Evolutionary conservation across 305 asterid genomes (phyloP), one percentile per base, ranked within the genome.

Genomic region (Rubia balearica): DNA sequence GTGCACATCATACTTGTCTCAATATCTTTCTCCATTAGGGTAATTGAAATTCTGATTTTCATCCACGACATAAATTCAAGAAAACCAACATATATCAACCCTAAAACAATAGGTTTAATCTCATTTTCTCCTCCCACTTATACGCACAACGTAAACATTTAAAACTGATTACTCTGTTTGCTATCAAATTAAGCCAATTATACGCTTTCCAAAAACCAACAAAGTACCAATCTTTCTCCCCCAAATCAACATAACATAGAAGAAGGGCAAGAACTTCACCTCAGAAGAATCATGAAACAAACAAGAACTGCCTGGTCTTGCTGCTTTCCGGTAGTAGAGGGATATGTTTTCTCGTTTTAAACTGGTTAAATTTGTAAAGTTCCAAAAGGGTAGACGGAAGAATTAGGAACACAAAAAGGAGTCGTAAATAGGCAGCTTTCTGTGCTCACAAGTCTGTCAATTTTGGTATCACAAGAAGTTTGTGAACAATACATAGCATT

Each of bases 401-500:
- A 11, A 17, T 46, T 63, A 64, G 19, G 38, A 38, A 65, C 22
- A 51, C 56, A 69, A 16, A 36, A 69, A 33, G 61, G 17, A 10
- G 53, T 56, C 33, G 70, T 69, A 36, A 67, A 63, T 16, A 67
- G 68, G 60, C 59, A 51, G 42, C 36, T 30, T 10, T 43, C 38
- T 55, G 53, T 42, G 69, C 73, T 45, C 40, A 43, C 68, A 43
- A 67, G 68, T 73, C 19, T 24, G 49, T 73, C 75, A 45, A 69
- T 61, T 74, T 65, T 69, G 75, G 81, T 65, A 38, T 49, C 30
- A 24, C 60, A 67, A 57, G n/a, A 19, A 46, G 69, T 41, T 41
- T 70, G 67, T 65, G 73, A 69, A n/a, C n/a, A n/a, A n/a, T n/a
- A 27, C 22, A 7, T 69, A 65, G 56, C 41, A 77, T 57, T 19